Percentiles rank a stretch among this genome's conserved stretches.
Evolutionary conservation across 768 basidiomycete genomes (phyloP).

Genomic region (Suillus discolor): DNA sequence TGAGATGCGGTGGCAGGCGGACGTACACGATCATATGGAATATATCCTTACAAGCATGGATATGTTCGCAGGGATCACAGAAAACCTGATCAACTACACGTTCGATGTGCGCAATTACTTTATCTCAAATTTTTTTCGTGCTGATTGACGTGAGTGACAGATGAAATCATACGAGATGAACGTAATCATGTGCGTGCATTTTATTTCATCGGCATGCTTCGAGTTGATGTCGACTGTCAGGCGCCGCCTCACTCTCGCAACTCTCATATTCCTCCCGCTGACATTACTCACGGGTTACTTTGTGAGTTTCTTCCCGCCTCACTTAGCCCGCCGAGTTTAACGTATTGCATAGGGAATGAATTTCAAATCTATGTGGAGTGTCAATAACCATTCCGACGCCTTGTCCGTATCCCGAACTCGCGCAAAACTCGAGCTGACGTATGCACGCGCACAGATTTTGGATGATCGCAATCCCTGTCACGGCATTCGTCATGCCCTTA

Average conservation of each 20-base stretch:
- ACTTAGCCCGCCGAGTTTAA: constrained; percentile 21
- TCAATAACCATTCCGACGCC: constrained; percentile 47
- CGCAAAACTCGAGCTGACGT: constrained; percentile 8
- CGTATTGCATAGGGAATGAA: constrained; percentile 63
- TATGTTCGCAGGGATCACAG: constrained; percentile 70
- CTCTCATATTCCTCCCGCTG: constrained; percentile 71
- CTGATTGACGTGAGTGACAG: constrained; percentile 33
- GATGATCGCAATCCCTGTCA: constrained; percentile 62
- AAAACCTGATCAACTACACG: constrained; percentile 72
- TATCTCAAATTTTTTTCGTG: background rate
- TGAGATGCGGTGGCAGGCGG: constrained; percentile 46
- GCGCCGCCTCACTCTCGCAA: constrained; percentile 67
- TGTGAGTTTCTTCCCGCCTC: constrained; percentile 40
- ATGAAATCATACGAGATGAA: constrained; percentile 78
- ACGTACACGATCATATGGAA: constrained; percentile 78
- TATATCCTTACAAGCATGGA: constrained; percentile 70
- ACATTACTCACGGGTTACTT: constrained; percentile 75
- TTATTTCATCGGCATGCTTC: constrained; percentile 5
- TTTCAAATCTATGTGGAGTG: constrained; percentile 54
- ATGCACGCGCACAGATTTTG: constrained; percentile 54
- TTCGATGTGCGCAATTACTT: constrained; percentile 59
- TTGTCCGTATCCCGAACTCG: constrained; percentile 36
- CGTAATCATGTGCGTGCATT: constrained; percentile 59
- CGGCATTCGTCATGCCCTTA: constrained; percentile 52
- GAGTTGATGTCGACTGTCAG: constrained; percentile 28